Percentiles rank a stretch among this genome's conserved stretches.
Conservation (phyloP, 2,329 filamentous ascomycete species). For the Pseudocercospora pini-densiflorae region DNA sequence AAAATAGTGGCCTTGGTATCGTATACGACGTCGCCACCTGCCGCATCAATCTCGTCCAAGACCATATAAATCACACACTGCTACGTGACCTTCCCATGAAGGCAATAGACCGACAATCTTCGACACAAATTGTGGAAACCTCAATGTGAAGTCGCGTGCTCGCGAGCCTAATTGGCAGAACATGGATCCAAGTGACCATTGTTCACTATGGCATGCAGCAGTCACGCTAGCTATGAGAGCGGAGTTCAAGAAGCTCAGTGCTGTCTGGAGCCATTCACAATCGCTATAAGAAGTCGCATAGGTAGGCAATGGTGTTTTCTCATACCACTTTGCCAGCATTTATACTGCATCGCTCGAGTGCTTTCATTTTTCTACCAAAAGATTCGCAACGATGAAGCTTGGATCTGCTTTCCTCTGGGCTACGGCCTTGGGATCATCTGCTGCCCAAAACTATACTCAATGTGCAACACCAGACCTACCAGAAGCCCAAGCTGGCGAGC, state of each 20-base stretch:
- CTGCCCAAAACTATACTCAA: neutral
- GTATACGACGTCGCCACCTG: neutral
- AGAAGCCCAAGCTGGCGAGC: neutral
- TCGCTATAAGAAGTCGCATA: too few species aligned
- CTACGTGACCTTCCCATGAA: neutral
- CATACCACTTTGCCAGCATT: neutral
- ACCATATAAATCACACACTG: neutral
- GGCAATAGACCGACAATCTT: neutral
- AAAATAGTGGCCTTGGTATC: neutral
- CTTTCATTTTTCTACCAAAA: neutral
- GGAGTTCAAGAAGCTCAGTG: neutral
- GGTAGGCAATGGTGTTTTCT: neutral
- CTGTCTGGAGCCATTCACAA: neutral
- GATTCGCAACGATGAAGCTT: neutral
- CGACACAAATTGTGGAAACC: neutral
- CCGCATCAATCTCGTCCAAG: neutral
- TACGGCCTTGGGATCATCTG: neutral
- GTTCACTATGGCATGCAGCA: neutral
- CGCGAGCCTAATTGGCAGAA: neutral
- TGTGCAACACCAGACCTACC: neutral
- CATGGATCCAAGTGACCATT: neutral
- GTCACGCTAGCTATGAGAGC: neutral
- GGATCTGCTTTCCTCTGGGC: neutral
- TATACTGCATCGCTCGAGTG: neutral
- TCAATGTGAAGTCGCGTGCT: neutral